Percentiles rank a stretch among this genome's conserved stretches.
Conservation (phyloP, 2,329 filamentous ascomycete species). For the Dothideomycetes sp. region DNA sequence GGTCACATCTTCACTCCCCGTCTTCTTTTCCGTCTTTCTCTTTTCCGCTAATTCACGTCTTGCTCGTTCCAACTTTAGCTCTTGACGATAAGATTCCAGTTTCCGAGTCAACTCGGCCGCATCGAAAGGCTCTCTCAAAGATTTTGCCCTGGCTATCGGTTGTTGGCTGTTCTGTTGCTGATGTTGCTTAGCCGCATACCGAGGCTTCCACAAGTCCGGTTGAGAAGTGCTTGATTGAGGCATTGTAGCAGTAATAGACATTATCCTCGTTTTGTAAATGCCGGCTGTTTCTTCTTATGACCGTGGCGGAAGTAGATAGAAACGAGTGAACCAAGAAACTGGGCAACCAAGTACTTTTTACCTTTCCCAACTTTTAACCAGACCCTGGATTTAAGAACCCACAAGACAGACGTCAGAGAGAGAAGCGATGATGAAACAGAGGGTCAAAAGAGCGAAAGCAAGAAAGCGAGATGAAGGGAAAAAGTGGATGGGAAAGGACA, state of each 20-base stretch:
- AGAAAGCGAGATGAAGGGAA: not conserved
- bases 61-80: conserved; percentile 15
- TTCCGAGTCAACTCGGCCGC: conserved; percentile 14
- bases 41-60: conserved; percentile 7
- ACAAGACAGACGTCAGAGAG: no score
- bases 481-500: not conserved
- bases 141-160: conserved; percentile 4
- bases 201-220: conserved; percentile 8
- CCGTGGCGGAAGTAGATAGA: no score
- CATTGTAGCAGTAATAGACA: conserved; percentile 10
- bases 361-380: no score
- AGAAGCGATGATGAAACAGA: no score
- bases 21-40: not conserved
- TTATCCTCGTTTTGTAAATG: not conserved
- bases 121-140: conserved; percentile 14
- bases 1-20: not conserved
- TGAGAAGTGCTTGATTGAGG: conserved; percentile 10
- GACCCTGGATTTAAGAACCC: no score
- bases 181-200: conserved; percentile 7
- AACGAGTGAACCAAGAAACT: no score
- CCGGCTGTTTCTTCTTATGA: no score
- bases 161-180: conserved; percentile 8
- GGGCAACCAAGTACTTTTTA: no score
- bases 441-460: conserved; percentile 2
- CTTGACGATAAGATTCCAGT: conserved; percentile 14